Base-by-base conservation (phyloP, 192 early-diverging fungal genomes). In the Backusella morwellensis region DNA sequence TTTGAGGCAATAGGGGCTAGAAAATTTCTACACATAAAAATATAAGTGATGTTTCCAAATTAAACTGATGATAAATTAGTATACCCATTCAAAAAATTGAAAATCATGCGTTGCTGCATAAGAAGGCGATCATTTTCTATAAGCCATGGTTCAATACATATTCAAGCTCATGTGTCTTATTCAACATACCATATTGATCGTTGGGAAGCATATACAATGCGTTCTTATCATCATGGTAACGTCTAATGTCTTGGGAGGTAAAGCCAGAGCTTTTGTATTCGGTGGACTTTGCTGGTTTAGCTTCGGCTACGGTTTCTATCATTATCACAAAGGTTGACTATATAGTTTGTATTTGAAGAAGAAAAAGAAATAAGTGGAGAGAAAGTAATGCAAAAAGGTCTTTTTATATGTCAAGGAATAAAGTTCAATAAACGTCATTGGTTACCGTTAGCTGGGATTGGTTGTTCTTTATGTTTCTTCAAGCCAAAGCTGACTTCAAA, bases 181-280 rank as follows among this genome's bases (percentile, higher is more conserved):
- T 12, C 9, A 23, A 34, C 4, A n/a, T 79, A 79, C 78, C 87
- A 63, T 78, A 75, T 74, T 85, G 83, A 38, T 88, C 87, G 47
- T 86, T 86, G 0, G 87, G 87, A 11, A 88, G 75, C n/a, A 83
- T 21, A 74, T 88, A 88, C 29, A 74, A 35, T 2, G 77, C 74
- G 19, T 76, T 76, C 2, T 82, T 70, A 1, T 75, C 75, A 63
- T 84, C 82, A 75, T 85, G 84, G 66, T 76, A 85, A 34, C 82
- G 80, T 66, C 85, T 75, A 15, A 35, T 54, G 4, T 72, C 21
- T 7, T 72, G 23, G 29, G 42, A 72, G 26, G 21, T 21, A 72
- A 26, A 34, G 4, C 70, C 42, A 26, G 38, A 21, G 42, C 40
- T 42, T 72, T 44, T 72, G 42, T 72, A 42, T 21, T 44, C 42